Conservation (phyloP, 2,329 filamentous ascomycete species). For the Colletotrichum zoysiae region DNA sequence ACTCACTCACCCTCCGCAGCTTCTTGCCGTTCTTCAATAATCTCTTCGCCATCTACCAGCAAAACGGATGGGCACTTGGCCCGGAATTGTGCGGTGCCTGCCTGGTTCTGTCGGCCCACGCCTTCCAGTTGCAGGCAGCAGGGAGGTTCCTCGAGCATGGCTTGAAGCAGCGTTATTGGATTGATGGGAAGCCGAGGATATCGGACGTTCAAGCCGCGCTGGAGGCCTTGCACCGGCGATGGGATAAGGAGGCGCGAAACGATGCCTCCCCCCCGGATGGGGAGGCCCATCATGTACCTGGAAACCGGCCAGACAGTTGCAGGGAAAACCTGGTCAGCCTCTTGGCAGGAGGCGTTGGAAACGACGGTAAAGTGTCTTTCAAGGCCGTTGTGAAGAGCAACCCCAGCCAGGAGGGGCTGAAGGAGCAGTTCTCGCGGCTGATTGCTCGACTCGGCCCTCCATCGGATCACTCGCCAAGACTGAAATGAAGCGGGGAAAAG, state of each 20-base stretch:
- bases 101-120: constrained; percentile 49
- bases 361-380: constrained; percentile 3
- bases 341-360: background rate
- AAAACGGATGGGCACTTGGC: constrained; percentile 45
- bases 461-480: background rate
- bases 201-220: constrained; percentile 7
- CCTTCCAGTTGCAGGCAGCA: constrained; percentile 26
- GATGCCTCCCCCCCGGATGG: background rate
- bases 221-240: background rate
- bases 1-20: constrained; percentile 32
- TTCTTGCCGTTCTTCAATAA: constrained; percentile 58
- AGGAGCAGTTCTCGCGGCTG: background rate
- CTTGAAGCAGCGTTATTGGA: constrained; percentile 26
- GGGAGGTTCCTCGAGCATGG: constrained; percentile 31
- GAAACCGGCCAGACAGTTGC: background rate
- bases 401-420: background rate
- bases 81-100: constrained; percentile 48
- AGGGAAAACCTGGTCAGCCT: constrained; percentile 1
- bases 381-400: constrained; percentile 1
- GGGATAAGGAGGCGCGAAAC: background rate
- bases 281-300: background rate
- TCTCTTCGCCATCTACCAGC: constrained; percentile 51
- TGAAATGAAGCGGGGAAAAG: background rate
- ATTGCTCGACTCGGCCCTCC: background rate
- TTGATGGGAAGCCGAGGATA: background rate